phyloP scores from a whole-genome alignment of 2,329 filamentous ascomycete genomes.

The Cladosporium sp. region DNA sequence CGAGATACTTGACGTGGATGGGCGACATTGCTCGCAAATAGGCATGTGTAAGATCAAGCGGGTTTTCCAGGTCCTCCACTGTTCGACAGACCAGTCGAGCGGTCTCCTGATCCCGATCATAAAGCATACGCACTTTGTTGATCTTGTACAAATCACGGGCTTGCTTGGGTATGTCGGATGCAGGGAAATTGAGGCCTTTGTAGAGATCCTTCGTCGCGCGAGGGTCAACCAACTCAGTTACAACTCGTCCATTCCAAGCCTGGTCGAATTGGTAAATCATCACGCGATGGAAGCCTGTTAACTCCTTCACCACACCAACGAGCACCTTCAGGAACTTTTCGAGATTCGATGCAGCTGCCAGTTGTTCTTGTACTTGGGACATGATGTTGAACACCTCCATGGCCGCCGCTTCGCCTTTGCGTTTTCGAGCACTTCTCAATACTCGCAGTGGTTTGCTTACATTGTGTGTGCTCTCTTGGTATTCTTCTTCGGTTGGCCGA shows the following conservation, averaged over 20 bases:
- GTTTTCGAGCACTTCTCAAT: conserved; percentile 71
- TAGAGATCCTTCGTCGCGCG: conserved; percentile 78
- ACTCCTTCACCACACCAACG: conserved; percentile 82
- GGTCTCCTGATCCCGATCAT: conserved; percentile 79
- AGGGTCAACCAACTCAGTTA: conserved; percentile 83
- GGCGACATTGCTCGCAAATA: conserved; percentile 89
- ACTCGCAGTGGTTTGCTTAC: conserved; percentile 77
- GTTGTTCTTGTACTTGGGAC: conserved; percentile 86
- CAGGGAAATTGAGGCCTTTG: conserved; percentile 85
- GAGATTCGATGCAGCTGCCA: conserved; percentile 70
- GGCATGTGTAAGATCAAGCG: conserved; percentile 79
- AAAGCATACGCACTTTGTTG: conserved; percentile 85
- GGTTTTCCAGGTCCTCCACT: conserved; percentile 69
- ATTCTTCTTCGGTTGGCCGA: conserved; percentile 72
- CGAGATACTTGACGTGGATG: conserved; percentile 83
- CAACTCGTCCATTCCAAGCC: conserved; percentile 79
- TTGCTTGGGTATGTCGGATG: conserved; percentile 82
- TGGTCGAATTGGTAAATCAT: conserved; percentile 93
- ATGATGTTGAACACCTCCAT: conserved; percentile 93
- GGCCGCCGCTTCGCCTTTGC: conserved; percentile 74
- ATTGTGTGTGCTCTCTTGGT: conserved; percentile 73
- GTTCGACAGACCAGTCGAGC: conserved; percentile 80
- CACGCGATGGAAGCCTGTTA: conserved; percentile 88
- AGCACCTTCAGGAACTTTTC: conserved; percentile 77
- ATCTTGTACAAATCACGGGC: conserved; percentile 86